These are phyloP conservation scores for Termitomyces sp. DNA, from an alignment of 768 basidiomycete genomes.

Conservation along the genomic window DNA sequence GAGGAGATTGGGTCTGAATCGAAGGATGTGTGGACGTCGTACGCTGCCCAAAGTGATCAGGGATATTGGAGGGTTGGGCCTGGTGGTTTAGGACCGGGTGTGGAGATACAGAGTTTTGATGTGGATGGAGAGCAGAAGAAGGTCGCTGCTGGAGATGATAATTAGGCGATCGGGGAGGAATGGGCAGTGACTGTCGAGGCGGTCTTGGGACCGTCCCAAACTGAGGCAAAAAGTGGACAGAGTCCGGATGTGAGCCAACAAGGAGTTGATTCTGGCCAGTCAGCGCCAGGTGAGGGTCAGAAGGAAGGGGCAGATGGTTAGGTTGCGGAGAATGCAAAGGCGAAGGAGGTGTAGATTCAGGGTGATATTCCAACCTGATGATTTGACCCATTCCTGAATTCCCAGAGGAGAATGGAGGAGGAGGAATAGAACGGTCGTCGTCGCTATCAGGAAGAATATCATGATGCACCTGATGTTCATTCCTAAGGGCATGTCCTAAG, in stretches of 20 bases:
- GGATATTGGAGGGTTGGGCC: not conserved
- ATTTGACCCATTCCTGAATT: constrained; percentile 35
- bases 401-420: constrained; percentile 36
- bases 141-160: constrained; percentile 11
- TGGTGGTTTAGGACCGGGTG: not conserved
- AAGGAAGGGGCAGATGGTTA: constrained; percentile 5
- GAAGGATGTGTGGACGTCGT: constrained; percentile 3
- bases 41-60: constrained; percentile 5
- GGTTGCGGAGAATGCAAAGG: constrained; percentile 18
- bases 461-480: constrained; percentile 1
- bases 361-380: constrained; percentile 19
- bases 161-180: constrained; percentile 6
- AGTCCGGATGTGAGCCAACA: not conserved
- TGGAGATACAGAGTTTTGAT: not conserved
- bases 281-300: constrained; percentile 3
- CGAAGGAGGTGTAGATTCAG: constrained; percentile 18
- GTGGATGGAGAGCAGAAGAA: constrained; percentile 1
- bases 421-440: constrained; percentile 23
- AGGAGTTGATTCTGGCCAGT: constrained; percentile 4
- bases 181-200: constrained; percentile 18
- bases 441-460: constrained; percentile 13
- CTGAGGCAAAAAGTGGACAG: not conserved
- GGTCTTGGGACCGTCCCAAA: constrained; percentile 8
- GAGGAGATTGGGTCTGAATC: constrained; percentile 9
- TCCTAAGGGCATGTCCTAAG: not conserved